These are phyloP conservation scores for Monilinia fructicola DNA, from an alignment of 2,329 filamentous ascomycete genomes.

Conservation along the genomic window DNA sequence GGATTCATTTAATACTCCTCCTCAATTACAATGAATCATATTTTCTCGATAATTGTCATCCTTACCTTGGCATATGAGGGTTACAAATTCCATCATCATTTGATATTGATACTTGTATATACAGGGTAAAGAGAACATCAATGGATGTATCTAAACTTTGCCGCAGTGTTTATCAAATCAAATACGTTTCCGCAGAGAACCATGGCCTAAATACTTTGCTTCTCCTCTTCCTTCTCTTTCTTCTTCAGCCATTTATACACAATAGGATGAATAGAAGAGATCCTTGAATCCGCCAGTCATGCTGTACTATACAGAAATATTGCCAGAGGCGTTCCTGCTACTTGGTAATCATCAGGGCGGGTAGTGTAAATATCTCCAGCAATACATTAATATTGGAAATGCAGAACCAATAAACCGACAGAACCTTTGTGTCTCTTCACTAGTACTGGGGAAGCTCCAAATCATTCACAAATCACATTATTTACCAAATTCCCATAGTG, in stretches of 20 bases:
- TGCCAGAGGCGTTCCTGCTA: neutral
- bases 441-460: neutral
- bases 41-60: neutral
- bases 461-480: too few relatives aligned
- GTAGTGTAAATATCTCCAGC: neutral
- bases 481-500: neutral
- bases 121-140: neutral
- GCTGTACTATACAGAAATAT: neutral
- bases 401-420: constrained; percentile 6
- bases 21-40: neutral
- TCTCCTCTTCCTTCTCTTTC: neutral
- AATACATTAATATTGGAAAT: neutral
- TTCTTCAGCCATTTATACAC: neutral
- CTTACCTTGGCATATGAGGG: too few relatives aligned
- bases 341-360: constrained; percentile 3
- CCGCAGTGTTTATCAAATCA: neutral
- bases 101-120: too few relatives aligned
- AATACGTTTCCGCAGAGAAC: neutral
- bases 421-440: neutral
- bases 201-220: neutral
- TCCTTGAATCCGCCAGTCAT: neutral
- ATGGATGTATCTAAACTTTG: constrained; percentile 2
- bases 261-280: neutral
- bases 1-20: too few relatives aligned
- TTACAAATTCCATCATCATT: neutral